Evolutionary conservation across 208 protist genomes (phyloP).

Genomic region (Crithidia fasciculata): DNA sequence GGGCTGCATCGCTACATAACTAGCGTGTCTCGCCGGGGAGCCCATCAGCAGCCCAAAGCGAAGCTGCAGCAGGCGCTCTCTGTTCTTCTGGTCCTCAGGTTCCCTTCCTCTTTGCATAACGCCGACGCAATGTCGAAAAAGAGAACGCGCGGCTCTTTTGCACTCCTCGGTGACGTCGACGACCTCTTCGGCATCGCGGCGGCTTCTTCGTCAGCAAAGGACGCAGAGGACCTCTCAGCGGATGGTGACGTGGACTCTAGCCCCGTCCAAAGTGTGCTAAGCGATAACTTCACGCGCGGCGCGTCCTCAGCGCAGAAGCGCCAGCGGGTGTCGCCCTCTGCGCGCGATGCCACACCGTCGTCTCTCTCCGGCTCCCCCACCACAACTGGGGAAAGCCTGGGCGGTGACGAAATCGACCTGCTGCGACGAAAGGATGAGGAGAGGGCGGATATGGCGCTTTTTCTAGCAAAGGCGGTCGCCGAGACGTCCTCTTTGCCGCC

Average conservation of each 20-base stretch:
- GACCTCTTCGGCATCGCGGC: slow-evolving; percentile 11
- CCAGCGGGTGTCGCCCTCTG: background rate
- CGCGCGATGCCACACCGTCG: background rate
- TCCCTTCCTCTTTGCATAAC: no score
- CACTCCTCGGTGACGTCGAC: slow-evolving; percentile 14
- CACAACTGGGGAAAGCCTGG: slow-evolving; percentile 22
- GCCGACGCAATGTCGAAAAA: background rate
- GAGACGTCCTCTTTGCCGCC: slow-evolving; percentile 35
- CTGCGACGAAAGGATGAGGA: slow-evolving; percentile 78
- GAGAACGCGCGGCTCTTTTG: background rate
- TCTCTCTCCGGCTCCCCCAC: background rate
- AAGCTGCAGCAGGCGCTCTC: no score
- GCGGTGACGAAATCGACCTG: slow-evolving; percentile 64
- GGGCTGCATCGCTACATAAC: no score
- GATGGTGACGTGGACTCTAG: background rate
- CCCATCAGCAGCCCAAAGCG: background rate
- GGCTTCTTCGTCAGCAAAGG: background rate
- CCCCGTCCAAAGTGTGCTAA: background rate
- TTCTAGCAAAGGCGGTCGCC: slow-evolving; percentile 48
- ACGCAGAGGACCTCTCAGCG: background rate
- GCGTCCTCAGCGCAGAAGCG: background rate
- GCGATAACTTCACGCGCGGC: background rate
- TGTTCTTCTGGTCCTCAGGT: no score
- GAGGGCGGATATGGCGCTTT: slow-evolving; percentile 75
- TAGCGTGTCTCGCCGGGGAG: no score